These are phyloP conservation scores for Rhinocladiella similis DNA, from an alignment of 2,329 filamentous ascomycete genomes.

Conservation along the genomic window DNA sequence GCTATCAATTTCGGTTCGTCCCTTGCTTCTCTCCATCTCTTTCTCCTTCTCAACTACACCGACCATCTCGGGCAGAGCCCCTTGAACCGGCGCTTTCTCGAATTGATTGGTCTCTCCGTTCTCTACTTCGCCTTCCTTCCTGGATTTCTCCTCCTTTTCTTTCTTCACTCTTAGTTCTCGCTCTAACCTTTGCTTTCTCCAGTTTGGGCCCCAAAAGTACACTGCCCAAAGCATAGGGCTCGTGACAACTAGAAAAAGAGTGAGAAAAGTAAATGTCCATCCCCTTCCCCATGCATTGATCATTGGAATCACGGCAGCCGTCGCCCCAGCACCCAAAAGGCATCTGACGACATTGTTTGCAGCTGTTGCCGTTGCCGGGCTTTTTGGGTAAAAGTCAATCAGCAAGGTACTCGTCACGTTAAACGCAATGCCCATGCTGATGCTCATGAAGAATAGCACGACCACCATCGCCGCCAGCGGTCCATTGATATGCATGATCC, in stretches of 20 bases:
- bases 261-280: constrained; percentile 44
- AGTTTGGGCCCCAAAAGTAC: constrained; percentile 32
- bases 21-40: background rate
- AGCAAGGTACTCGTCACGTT: constrained; percentile 49
- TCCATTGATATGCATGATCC: constrained; percentile 38
- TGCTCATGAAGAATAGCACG: constrained; percentile 39
- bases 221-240: constrained; percentile 35
- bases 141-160: constrained; percentile 23
- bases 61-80: constrained; percentile 8
- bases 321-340: constrained; percentile 53
- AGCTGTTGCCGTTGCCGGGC: constrained; percentile 54
- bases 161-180: constrained; percentile 13
- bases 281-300: constrained; percentile 50
- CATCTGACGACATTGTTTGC: constrained; percentile 56
- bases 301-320: constrained; percentile 52
- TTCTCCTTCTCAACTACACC: constrained; percentile 7
- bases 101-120: background rate
- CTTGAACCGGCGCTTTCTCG: constrained; percentile 13
- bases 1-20: background rate
- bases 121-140: constrained; percentile 6
- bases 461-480: constrained; percentile 36
- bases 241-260: constrained; percentile 37
- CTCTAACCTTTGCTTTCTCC: constrained; percentile 29
- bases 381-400: constrained; percentile 52
- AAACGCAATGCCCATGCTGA: constrained; percentile 42